Evolutionary conservation across 331 rosid genomes (phyloP), one percentile per base, ranked within the genome.

Genomic region (Cydonia oblonga): DNA sequence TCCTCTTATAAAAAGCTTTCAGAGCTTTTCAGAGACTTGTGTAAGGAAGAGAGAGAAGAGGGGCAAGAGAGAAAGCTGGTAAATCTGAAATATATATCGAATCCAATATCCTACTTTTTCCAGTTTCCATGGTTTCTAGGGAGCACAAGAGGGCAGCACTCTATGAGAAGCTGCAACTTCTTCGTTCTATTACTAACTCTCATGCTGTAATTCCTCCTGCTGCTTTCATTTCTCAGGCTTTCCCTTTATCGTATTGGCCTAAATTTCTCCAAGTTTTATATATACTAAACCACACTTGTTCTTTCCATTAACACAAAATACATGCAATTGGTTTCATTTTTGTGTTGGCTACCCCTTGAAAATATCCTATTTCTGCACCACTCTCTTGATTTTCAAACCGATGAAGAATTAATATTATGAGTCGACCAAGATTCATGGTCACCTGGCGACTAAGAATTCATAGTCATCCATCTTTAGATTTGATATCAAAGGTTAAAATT

Each of bases 121-220:
- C 40, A 25, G 42, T 29, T 68, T 58, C 71, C 71, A 92, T 95
- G 98, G 92, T 88, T 77, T 91, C 99, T 74, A 91, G 88, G 84
- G 96, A 91, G 91, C 97, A 77, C 84, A 89, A 88, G 89, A 84
- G 86, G 74, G 87, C 86, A 79, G 87, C 51, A 80, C 91, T 91
- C 83, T 93, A 91, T 85, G 96, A 95, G 84, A 89, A 95, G 86
- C 92, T 95, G 69, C 97, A 91, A 79, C 84, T 89, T 51, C 99
- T 95, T 91, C 97, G 99, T 73, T 95, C 97, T 71, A 80, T 95
- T 78, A 95, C 96, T 70, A 87, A 91, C 82, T 91, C 99, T 83
- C 87, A 88, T 79, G 92, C 99, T 87, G 99, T 95, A 93, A 87
- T 71, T 83, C 78, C 75, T 5, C 33, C 62, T 75, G 68, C 76